phyloP scores from a whole-genome alignment of 257 asterid species.

The Fraxinus quadrangulata region DNA sequence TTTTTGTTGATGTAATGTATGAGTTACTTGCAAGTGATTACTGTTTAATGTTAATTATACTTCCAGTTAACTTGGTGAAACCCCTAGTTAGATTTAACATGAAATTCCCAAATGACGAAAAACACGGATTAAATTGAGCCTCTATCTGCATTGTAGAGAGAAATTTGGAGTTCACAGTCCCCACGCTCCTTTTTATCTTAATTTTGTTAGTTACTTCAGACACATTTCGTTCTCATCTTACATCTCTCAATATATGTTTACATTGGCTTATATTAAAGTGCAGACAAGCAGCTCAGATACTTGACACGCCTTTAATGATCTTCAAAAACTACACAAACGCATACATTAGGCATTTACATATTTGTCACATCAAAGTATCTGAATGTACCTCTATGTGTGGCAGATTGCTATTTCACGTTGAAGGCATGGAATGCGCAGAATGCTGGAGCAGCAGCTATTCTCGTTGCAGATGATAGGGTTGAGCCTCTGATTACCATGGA shows the following conservation, averaged over 20 bases:
- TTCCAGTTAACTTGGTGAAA: too few species aligned
- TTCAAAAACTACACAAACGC: neutral
- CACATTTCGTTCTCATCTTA: neutral
- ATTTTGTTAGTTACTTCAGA: neutral
- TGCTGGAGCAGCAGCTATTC: slow-evolving; percentile 95
- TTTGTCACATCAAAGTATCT: neutral
- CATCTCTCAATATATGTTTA: neutral
- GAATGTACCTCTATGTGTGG: slow-evolving; percentile 8
- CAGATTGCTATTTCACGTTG: slow-evolving; percentile 81
- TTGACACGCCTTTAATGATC: neutral
- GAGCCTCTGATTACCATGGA: slow-evolving; percentile 94
- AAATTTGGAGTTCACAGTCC: neutral
- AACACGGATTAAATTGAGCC: neutral
- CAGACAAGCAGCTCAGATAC: neutral
- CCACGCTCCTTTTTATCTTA: neutral
- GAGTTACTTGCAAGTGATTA: too few species aligned
- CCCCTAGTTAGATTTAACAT: neutral
- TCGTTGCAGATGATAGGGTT: slow-evolving; percentile 73
- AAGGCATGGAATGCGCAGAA: slow-evolving; percentile 97
- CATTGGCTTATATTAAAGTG: neutral
- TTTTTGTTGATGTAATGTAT: neutral
- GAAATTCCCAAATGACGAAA: neutral
- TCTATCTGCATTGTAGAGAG: neutral
- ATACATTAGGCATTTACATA: slow-evolving; percentile 15
- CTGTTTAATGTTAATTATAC: neutral